phyloP scores from a whole-genome alignment of 768 basidiomycete species.

The Lactarius vividus region DNA sequence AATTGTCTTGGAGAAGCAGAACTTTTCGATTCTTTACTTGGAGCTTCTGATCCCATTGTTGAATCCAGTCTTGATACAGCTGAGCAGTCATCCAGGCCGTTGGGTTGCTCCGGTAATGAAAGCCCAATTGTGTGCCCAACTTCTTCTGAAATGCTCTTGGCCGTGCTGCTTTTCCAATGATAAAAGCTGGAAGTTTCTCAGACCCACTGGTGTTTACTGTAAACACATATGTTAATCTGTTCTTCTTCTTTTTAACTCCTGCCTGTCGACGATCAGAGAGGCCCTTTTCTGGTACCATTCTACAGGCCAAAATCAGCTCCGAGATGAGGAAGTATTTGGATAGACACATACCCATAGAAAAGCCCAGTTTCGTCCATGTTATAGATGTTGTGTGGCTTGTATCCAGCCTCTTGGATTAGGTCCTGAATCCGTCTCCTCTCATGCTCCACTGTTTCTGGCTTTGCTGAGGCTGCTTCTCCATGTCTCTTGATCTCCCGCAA shows the following conservation, averaged over 20 bases:
- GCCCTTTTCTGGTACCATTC: neutral
- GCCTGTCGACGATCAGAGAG: too few species aligned
- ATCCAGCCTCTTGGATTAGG: neutral
- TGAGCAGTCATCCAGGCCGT: neutral
- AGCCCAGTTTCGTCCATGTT: slow-evolving; percentile 8
- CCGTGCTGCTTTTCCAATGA: neutral
- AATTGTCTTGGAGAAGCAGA: neutral
- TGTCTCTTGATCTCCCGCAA: neutral
- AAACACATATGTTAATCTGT: neutral
- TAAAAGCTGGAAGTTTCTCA: neutral
- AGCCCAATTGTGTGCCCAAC: neutral
- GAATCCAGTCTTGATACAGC: neutral
- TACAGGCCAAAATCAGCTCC: too few species aligned
- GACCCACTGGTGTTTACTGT: neutral
- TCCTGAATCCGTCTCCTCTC: neutral
- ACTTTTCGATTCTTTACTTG: neutral
- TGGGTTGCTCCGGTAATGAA: neutral
- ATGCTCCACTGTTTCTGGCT: neutral
- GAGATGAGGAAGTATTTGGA: too few species aligned
- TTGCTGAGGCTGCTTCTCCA: neutral
- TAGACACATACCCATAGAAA: neutral
- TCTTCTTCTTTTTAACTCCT: neutral
- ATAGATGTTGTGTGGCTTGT: neutral
- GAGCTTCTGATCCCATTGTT: neutral
- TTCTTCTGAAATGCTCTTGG: neutral